phyloP scores from a whole-genome alignment of 495 filamentous ascomycete species.

The Rostrohypoxylon terebratum region DNA sequence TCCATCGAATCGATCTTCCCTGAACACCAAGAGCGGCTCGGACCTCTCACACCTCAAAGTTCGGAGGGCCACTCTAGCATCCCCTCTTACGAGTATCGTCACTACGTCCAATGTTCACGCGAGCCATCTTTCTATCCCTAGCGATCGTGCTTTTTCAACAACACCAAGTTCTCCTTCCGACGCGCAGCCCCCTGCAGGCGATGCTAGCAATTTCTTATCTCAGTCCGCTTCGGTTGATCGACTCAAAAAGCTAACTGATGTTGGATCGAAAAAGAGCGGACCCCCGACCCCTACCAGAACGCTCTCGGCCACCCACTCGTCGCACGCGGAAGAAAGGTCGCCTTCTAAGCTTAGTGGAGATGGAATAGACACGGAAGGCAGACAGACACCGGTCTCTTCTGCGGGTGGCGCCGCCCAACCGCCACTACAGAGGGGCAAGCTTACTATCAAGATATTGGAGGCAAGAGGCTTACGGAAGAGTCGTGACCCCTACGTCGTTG shows the following conservation, averaged over 20 bases:
- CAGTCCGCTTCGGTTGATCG: slow-evolving; percentile 71
- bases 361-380: slow-evolving; percentile 54
- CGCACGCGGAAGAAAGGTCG: slow-evolving; percentile 54
- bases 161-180: slow-evolving; percentile 66
- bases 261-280: slow-evolving; percentile 84
- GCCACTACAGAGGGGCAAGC: slow-evolving; percentile 85
- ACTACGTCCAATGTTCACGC: slow-evolving; percentile 74
- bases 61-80: slow-evolving; percentile 63
- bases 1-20: slow-evolving; percentile 47
- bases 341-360: slow-evolving; percentile 55
- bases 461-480: slow-evolving; percentile 84
- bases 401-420: slow-evolving; percentile 65
- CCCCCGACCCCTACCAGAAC: slow-evolving; percentile 88
- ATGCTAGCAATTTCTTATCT: slow-evolving; percentile 65
- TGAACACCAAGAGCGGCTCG: slow-evolving; percentile 57
- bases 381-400: slow-evolving; percentile 56
- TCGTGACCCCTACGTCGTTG: slow-evolving; percentile 92
- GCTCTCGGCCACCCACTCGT: slow-evolving; percentile 68
- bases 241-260: slow-evolving; percentile 89
- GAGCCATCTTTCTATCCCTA: slow-evolving; percentile 81
- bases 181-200: slow-evolving; percentile 58
- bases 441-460: slow-evolving; percentile 87
- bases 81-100: slow-evolving; percentile 74
- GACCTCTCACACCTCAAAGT: slow-evolving; percentile 55
- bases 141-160: slow-evolving; percentile 66